A percentile compares a stretch with the other conserved stretches of the same genome.
Evolutionary conservation across 805 yeast species (phyloP).

Genomic region (Zygoascus biomembranicola): DNA sequence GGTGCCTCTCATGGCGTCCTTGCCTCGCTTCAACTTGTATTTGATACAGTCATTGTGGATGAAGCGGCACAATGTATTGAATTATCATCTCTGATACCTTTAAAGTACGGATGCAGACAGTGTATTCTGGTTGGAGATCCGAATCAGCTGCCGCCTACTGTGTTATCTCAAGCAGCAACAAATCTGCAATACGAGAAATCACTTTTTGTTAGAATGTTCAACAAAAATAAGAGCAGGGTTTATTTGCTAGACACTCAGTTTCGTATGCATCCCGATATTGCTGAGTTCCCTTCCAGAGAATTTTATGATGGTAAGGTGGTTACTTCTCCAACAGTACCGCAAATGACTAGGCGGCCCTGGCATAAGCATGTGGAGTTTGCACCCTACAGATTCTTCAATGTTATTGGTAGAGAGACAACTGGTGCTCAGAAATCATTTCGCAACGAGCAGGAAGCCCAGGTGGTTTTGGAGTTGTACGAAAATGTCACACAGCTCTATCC

Average conservation of each 20-base stretch:
- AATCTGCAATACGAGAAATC: constrained; percentile 77
- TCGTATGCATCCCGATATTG: constrained; percentile 94
- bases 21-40: constrained; percentile 62
- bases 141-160: constrained; percentile 95
- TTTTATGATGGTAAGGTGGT: constrained; percentile 66
- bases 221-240: constrained; percentile 47
- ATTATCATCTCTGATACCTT: constrained; percentile 80
- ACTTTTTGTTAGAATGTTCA: constrained; percentile 88
- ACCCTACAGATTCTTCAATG: constrained; percentile 75
- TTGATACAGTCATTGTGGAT: constrained; percentile 88
- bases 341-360: constrained; percentile 62
- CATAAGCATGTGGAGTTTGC: constrained; percentile 47
- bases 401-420: constrained; percentile 57
- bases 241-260: constrained; percentile 83
- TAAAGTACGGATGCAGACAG: constrained; percentile 79
- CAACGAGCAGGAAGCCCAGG: constrained; percentile 62
- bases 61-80: constrained; percentile 98
- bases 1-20: constrained; percentile 91
- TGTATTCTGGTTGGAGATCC: constrained; percentile 99
- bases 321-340: constrained; percentile 72
- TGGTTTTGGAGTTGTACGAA: constrained; percentile 60
- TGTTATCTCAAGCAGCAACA: constrained; percentile 81
- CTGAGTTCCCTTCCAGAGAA: constrained; percentile 74
- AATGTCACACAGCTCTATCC: constrained; percentile 22
- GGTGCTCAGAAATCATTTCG: constrained; percentile 56